Conservation (phyloP, 805 yeast species). For the Kockiozyma suomiensis region DNA sequence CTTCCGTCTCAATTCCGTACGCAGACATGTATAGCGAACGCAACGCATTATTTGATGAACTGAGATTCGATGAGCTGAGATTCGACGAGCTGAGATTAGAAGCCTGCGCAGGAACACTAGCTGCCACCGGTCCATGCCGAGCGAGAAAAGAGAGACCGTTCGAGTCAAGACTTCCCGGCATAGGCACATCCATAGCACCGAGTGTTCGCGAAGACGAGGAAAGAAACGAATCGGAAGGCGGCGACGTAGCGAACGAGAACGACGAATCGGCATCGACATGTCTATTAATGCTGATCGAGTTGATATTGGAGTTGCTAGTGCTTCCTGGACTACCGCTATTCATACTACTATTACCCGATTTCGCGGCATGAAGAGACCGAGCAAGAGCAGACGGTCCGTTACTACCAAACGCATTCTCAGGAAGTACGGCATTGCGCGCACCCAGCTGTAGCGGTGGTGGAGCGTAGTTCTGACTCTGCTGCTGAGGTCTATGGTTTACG, state of each 20-base stretch:
- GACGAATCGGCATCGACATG: background rate
- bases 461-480: slow-evolving; percentile 13
- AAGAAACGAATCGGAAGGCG: slow-evolving; percentile 16
- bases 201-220: slow-evolving; percentile 29
- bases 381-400: slow-evolving; percentile 31
- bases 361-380: slow-evolving; percentile 27
- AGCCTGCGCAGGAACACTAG: slow-evolving; percentile 34
- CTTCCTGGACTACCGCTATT: too few species aligned
- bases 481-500: slow-evolving; percentile 51
- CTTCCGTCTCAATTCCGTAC: slow-evolving; percentile 21
- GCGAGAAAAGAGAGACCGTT: slow-evolving; percentile 31
- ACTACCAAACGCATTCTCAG: slow-evolving; percentile 15
- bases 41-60: slow-evolving; percentile 22
- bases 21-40: slow-evolving; percentile 33
- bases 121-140: slow-evolving; percentile 35
- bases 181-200: slow-evolving; percentile 30
- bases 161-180: slow-evolving; percentile 35
- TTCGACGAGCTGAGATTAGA: slow-evolving; percentile 10
- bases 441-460: slow-evolving; percentile 28
- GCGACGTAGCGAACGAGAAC: slow-evolving; percentile 12
- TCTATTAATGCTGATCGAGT: slow-evolving; percentile 5
- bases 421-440: slow-evolving; percentile 25
- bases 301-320: background rate
- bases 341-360: too few species aligned
- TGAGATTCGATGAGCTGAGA: too few species aligned